A percentile compares a stretch with the other conserved stretches of the same genome.
Conservation (phyloP, 768 basidiomycete genomes). For the Naganishia randhawae region DNA sequence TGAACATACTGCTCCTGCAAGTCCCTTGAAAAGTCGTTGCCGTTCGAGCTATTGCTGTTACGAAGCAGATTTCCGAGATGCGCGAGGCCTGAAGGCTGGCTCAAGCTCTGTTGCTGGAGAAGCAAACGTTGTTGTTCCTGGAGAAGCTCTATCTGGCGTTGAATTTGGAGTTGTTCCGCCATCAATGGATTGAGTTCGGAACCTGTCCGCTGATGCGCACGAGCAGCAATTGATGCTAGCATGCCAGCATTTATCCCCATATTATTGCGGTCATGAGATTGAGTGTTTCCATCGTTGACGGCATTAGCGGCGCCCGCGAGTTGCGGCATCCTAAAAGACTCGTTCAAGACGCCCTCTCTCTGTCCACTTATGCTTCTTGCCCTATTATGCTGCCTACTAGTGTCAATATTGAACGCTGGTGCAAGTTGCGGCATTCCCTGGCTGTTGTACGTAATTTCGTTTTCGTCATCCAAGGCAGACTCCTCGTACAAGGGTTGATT, state of each 20-base stretch:
- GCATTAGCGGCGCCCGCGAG: slow-evolving; percentile 25
- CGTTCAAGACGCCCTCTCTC: slow-evolving; percentile 45
- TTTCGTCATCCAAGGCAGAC: slow-evolving; percentile 38
- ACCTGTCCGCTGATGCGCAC: slow-evolving; percentile 50
- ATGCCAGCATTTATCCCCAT: slow-evolving; percentile 41
- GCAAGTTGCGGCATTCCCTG: slow-evolving; percentile 81
- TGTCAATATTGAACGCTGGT: slow-evolving; percentile 55
- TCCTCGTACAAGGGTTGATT: slow-evolving; percentile 44
- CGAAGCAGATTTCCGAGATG: slow-evolving; percentile 9
- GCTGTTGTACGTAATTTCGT: slow-evolving; percentile 49
- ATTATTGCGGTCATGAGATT: slow-evolving; percentile 52
- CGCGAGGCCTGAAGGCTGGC: slow-evolving; percentile 12
- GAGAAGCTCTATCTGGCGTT: slow-evolving; percentile 50
- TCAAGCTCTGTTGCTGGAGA: slow-evolving; percentile 36
- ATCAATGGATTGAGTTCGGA: slow-evolving; percentile 60
- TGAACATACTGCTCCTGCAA: slow-evolving; percentile 28
- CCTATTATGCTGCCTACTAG: slow-evolving; percentile 4
- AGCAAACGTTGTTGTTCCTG: slow-evolving; percentile 50
- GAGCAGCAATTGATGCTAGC: slow-evolving; percentile 48
- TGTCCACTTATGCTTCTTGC: slow-evolving; percentile 35
- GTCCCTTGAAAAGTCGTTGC: slow-evolving; percentile 13
- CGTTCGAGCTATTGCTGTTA: background rate
- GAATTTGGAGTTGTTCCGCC: slow-evolving; percentile 53
- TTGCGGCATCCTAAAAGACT: slow-evolving; percentile 11
- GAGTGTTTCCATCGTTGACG: slow-evolving; percentile 41